phyloP scores from a whole-genome alignment of 2,329 filamentous ascomycete species.

The Cladosporium austrohemisphaericum region DNA sequence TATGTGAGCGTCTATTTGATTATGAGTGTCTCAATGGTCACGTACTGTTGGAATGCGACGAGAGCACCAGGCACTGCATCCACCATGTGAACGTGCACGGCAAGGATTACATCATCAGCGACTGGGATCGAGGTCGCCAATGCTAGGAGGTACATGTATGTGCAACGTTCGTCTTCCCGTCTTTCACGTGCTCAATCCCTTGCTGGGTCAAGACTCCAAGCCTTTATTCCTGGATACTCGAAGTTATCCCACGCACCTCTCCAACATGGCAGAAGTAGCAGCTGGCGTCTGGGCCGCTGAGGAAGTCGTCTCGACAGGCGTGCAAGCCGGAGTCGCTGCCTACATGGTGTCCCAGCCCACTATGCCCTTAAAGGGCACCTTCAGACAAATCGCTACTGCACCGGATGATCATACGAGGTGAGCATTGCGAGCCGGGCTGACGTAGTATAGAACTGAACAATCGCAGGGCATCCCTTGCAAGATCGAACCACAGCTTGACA shows the following conservation, averaged over 20 bases:
- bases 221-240: background rate
- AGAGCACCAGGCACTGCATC: too few relatives aligned
- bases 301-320: constrained; percentile 38
- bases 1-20: too few relatives aligned
- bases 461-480: constrained; percentile 26
- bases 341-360: constrained; percentile 42
- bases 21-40: too few relatives aligned
- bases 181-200: constrained; percentile 10
- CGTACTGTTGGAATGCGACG: too few relatives aligned
- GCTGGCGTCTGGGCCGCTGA: constrained; percentile 38
- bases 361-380: constrained; percentile 41
- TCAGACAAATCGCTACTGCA: constrained; percentile 39
- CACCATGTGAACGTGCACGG: too few relatives aligned
- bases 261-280: constrained; percentile 39
- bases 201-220: constrained; percentile 2
- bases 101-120: too few relatives aligned
- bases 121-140: too few relatives aligned
- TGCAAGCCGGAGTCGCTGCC: constrained; percentile 38
- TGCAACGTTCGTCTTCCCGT: too few relatives aligned
- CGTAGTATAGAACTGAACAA: background rate
- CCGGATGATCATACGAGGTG: constrained; percentile 32
- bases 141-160: too few relatives aligned
- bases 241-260: background rate
- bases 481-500: constrained; percentile 39
- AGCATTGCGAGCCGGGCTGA: constrained; percentile 3